These are phyloP conservation scores for Oidiodendron maius DNA, from an alignment of 495 filamentous ascomycete genomes.

Conservation along the genomic window DNA sequence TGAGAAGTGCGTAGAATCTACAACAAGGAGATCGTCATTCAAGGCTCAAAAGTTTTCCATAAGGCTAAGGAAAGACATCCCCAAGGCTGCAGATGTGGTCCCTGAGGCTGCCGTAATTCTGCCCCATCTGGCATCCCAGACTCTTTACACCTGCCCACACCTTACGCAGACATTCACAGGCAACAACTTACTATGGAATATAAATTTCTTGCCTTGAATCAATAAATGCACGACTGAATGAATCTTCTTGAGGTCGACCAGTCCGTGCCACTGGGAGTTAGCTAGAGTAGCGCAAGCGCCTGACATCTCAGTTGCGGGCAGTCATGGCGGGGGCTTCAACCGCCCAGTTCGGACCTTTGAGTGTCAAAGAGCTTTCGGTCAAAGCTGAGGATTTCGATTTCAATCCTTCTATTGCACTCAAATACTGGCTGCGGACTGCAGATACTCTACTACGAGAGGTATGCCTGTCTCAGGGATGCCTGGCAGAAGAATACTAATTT, in stretches of 20 bases:
- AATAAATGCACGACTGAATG: neutral
- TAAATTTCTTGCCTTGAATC: no score
- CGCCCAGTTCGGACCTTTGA: conserved; percentile 50
- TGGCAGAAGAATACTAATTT: conserved; percentile 10
- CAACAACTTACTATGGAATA: no score
- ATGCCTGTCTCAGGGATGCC: neutral
- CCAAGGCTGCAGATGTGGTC: neutral
- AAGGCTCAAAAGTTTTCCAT: no score
- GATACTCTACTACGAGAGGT: conserved; percentile 77
- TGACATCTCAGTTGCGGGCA: neutral
- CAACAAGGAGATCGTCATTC: no score
- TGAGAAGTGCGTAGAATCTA: neutral
- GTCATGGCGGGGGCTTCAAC: conserved; percentile 20
- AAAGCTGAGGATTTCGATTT: conserved; percentile 74
- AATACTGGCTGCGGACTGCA: conserved; percentile 78
- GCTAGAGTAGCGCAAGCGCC: neutral
- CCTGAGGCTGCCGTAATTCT: neutral
- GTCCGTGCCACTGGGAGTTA: neutral
- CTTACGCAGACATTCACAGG: neutral
- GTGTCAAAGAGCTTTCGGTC: conserved; percentile 62
- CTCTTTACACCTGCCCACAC: no score
- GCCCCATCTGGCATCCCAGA: neutral
- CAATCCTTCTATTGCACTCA: conserved; percentile 63
- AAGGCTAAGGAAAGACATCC: neutral
- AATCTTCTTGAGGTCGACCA: neutral